Evolutionary conservation across 441 rosid genomes (phyloP), one percentile per base, ranked within the genome.

Genomic region (Brassica hybrid): DNA sequence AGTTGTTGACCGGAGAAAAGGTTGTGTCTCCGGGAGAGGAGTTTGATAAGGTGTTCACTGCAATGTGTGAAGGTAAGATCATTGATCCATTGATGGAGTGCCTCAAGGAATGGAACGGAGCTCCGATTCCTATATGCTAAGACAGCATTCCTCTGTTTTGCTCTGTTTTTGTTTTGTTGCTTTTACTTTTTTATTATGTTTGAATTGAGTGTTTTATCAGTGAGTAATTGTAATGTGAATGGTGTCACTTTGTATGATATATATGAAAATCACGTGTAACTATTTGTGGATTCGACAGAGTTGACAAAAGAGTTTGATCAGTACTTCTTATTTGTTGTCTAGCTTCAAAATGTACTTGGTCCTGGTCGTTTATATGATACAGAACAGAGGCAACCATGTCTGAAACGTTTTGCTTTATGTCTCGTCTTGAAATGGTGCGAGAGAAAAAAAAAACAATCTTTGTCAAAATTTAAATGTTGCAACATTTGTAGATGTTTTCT

Each of bases 301-400:
- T 52, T 48, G 79, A 75, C 57, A 69, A 48, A 75, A 75, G 50
- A 41, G 77, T 34, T 17, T 1, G 38, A 64, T 19, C 70, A 52
- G 2, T 10, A 25, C 66, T 43, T 41, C 14, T 58, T 30, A 43
- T 27, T 25, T 2, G 16, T 30, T 54, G 72, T 23, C n/a, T 16
- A 18, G 4, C 17, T 59, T 59, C 52, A 67, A 63, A 30, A 12
- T 38, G 58, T 38, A 52, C 57, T 36, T 54, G 16, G 2, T 36
- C 45, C 14, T 63, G 6, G 14, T 17, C 9, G 1, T 21, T 23
- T 7, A 23, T 52, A 62, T 62, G 64, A 58, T 1, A 38, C 45
- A 38, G 45, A 38, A 11, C 45, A 9, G 45, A 38, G 54, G 43
- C 64, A 60, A 65, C 67, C n/a, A 16, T 45, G 7, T 38, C 8